Base-by-base conservation (phyloP, 345 rosid genomes). In the Populus ilicifolia region DNA sequence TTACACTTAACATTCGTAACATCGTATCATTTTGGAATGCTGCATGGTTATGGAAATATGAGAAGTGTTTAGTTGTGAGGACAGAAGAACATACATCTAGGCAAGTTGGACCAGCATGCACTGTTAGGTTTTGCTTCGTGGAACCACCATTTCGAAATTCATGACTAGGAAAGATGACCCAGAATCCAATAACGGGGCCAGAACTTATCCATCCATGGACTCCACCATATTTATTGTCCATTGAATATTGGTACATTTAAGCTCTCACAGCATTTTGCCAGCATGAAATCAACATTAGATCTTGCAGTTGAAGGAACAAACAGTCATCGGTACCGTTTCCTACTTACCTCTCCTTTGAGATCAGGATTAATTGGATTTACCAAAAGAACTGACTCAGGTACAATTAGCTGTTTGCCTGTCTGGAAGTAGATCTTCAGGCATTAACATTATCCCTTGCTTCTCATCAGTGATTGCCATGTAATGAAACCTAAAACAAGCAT, bases 371-470 rank as follows among this genome's bases (percentile, higher is more conserved):
- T 63, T n/a, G 98, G 98, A 69, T 90, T 67, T 41, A 92, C 89
- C 69, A 94, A 75, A 63, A 91, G 90, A 81, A 94, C 97, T n/a
- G 98, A 97, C 87, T 91, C 98, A 20, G 89, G 89, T 66, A 82
- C 92, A 10, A 89, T 96, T 68, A 92, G 91, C 16, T 52, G 65
- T 78, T 80, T 70, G 33, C 92, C 87, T 80, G 4, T 75, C 83
- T 1, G 81, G 82, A 71, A 76, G 82, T 25, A 79, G 75, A 48
- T 87, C 88, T 44, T 81, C 83, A 0, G 85, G 85, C 82, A 80
- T 79, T 8, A 88, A 88, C 90, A 87, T 87, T 68, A 83, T 21
- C 69, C 85, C 76, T 73, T 81, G 88, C 67, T 79, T 83, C 54
- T 67, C 86, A 23, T 87, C 85, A 38, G 85, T 68, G 25, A 85